Evolutionary conservation across 176 grass and related monocot genomes (phyloP), one percentile per base, ranked within the genome.

Genomic region (Avena insularis): DNA sequence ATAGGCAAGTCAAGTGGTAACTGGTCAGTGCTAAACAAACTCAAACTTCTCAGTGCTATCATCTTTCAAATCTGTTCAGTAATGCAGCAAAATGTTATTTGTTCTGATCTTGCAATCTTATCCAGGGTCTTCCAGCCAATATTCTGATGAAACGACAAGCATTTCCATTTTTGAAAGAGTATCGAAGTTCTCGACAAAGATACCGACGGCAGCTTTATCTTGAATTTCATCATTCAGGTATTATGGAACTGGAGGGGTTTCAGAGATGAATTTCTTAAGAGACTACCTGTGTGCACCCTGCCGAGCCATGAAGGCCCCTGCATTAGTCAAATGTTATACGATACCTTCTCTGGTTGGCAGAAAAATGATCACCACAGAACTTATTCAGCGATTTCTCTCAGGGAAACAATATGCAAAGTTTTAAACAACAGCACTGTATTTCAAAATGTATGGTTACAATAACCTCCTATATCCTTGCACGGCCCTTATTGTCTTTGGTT

Each of bases 101-200:
- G 9, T 54, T 71, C 81, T 71, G 13, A 83, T 46, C 46, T 40
- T n/a, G 20, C 48, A 71, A 58, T 83, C 50, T 83, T 9, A 83
- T 25, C 13, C 62, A 58, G 49, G 17, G 31, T 27, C 57, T 47
- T 67, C 16, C 20, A 64, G 14, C 25, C 79, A 68, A 68, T 43
- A 31, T 12, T 35, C 8, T 21, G 63, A 83, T 49, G 31, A 71
- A 38, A 56, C 7, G 43, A 71, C 65, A 83, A 43, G 12, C 31
- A 71, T 21, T 20, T 71, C 33, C 31, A 71, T 14, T n/a, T 58
- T 71, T 57, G 5, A 25, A 69, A 27, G 9, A 55, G 47, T 55
- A 35, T 40, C 9, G 35, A 83, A 12, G 51, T 58, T 57, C 81
- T 83, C 20, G 5, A n/a, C 8, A 23, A 71, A 7, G 13, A 6